Evolutionary conservation across 352 stramenopile genomes (phyloP), one percentile per base, ranked within the genome.

Genomic region (Peronospora tabacina): DNA sequence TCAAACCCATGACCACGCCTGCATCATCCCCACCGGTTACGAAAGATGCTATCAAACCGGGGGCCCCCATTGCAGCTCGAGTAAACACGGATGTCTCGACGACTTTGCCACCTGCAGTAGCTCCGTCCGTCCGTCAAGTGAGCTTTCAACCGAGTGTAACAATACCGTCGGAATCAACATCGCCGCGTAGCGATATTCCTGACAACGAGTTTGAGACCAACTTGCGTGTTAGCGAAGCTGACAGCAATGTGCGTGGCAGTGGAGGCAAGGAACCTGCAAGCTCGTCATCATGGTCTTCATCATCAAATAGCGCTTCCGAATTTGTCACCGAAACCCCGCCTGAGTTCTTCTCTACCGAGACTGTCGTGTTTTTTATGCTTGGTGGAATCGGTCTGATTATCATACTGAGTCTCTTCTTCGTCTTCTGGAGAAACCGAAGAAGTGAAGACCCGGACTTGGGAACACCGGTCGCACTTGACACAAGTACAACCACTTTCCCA

Each of bases 371-470:
- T 13, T 46, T 30, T 30, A 22, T 55, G 29, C 39, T 72, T 34
- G 55, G 43, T 26, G 51, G 47, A 10, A 37, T 65, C 19, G 63
- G 63, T 16, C 12, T 55, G 1, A 17, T 30, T 4, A 54, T 72
- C n/a, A 42, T 69, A 8, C 19, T 64, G 22, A 56, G 49, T 34
- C 55, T 72, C 7, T 48, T 72, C 41, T 61, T 63, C 22, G 44
- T 66, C 13, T 38, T 60, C 6, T 58, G 60, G 44, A 59, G 37
- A 48, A 54, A n/a, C n/a, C 50, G 30, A 38, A 38, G 13, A 16
- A 44, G 48, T 16, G 17, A 62, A 39, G 24, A 49, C 12, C 37
- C 26, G 2, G 29, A 61, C 10, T 20, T 58, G 26, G 36, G 30
- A 30, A 61, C 59, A 17, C 38, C 58, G 32, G 24, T 46, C 16